Evolutionary conservation across 2,329 filamentous ascomycete genomes (phyloP).

Genomic region (Penicillium concentricum): DNA sequence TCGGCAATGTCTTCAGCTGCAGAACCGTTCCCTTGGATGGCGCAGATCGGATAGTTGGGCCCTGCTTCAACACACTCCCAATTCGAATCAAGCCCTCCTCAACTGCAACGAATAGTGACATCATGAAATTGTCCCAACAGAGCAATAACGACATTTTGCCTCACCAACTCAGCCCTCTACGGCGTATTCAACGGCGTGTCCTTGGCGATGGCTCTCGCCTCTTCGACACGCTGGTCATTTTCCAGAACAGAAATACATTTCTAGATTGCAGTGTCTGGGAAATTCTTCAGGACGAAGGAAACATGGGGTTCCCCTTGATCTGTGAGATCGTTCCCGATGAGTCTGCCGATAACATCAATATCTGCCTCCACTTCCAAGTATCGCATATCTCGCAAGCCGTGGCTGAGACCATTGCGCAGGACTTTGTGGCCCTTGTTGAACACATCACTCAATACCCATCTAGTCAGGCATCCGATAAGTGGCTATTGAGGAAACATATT

Average conservation of each 20-base stretch:
- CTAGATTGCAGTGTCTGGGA: constrained; percentile 53
- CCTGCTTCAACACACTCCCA: constrained; percentile 89
- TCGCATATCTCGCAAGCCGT: constrained; percentile 23
- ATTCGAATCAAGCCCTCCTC: constrained; percentile 58
- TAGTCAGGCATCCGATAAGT: constrained; percentile 30
- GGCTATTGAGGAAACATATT: constrained; percentile 18
- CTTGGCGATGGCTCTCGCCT: constrained; percentile 53
- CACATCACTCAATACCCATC: constrained; percentile 36
- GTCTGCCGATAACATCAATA: constrained; percentile 51
- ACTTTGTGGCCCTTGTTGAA: constrained; percentile 33
- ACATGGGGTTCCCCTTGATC: constrained; percentile 69
- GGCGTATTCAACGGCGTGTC: constrained; percentile 63
- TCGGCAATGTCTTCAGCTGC: constrained; percentile 82
- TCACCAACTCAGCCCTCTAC: constrained; percentile 73
- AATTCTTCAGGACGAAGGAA: constrained; percentile 51
- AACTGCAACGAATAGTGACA: constrained; percentile 52
- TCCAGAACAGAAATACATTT: constrained; percentile 61
- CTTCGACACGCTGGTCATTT: constrained; percentile 77
- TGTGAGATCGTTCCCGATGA: constrained; percentile 67
- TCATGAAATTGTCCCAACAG: constrained; percentile 61
- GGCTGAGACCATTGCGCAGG: constrained; percentile 24
- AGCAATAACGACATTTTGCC: constrained; percentile 62
- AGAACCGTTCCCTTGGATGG: constrained; percentile 65
- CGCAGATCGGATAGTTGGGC: constrained; percentile 73
- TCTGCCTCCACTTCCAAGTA: constrained; percentile 63